Conservation (phyloP, 345 rosid species). For the Dimocarpus longan region DNA sequence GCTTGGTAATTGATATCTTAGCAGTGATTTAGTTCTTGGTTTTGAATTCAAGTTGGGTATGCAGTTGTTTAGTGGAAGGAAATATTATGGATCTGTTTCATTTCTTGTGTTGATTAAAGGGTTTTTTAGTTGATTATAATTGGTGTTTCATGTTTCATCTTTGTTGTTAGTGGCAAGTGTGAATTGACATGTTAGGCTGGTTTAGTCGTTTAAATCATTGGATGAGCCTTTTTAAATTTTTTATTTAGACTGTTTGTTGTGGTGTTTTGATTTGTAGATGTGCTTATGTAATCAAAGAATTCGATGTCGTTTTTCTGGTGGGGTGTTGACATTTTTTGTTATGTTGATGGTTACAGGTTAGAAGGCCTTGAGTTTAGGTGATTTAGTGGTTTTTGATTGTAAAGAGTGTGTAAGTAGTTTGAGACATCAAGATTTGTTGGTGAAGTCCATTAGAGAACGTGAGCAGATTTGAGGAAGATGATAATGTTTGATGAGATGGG, state of each 20-base stretch:
- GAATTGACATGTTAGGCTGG: neutral
- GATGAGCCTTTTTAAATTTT: neutral
- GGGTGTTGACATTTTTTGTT: neutral
- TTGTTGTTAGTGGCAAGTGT: neutral
- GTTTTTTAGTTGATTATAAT: neutral
- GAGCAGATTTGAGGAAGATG: constrained; percentile 21
- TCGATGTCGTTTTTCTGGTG: neutral
- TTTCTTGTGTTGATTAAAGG: no score
- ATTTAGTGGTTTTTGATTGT: neutral
- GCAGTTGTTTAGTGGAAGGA: neutral
- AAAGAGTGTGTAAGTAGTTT: neutral
- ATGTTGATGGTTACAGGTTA: constrained; percentile 4
- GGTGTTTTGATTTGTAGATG: neutral
- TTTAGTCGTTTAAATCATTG: neutral
- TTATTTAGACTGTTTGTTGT: neutral
- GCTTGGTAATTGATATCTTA: neutral
- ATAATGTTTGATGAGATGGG: constrained; percentile 84
- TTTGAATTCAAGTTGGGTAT: neutral
- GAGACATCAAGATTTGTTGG: constrained; percentile 3
- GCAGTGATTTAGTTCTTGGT: neutral
- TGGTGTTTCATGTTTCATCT: neutral
- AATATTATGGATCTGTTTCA: neutral
- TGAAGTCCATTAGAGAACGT: neutral
- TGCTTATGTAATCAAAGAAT: neutral
- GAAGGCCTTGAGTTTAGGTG: neutral